Evolutionary conservation across 2,329 filamentous ascomycete species (phyloP), one percentile per base, ranked within the genome.

Genomic region (Daldinia sp.): DNA sequence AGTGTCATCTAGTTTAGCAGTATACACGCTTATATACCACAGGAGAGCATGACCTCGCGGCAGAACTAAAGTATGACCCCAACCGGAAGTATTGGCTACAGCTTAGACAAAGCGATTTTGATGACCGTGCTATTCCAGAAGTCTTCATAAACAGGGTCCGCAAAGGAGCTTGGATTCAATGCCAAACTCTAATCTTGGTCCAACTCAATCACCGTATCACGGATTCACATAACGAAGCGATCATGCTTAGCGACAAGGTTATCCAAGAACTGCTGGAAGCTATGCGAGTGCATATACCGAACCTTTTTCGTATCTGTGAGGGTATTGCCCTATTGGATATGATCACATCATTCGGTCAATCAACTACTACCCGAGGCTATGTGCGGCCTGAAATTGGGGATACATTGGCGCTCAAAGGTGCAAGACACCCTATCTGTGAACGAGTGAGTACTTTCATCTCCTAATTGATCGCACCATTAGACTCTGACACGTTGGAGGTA

Each of bases 311-410:
- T 62, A 88, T 97, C 44, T 96, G 93, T 72, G 94, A 98, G 78
- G 90, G 92, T 12, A 88, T 98, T 70, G 93, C 92, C 1, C 87
- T 97, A 75, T 83, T 98, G 1, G 96, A 99, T 78, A 95, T 97
- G 91, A 84, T 97, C 30, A 82, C 89, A 1, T 87, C 91, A 0
- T 97, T 97, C 78, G 90, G 88, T 0, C 90, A 97, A 23, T 79
- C 94, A 1, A 89, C 90, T 12, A 93, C 90, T 0, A 87, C 86
- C 0, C 78, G 80, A 57, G 82, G 85, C 54, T 89, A 88, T 66
- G 86, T 89, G 6, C 86, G 90, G 13, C 93, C 94, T 0, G 87
- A 91, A 53, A 81, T 95, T 28, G 88, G 87, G 1, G 85, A 89
- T 4, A 90, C 89, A 0, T 80, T 97, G 28, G 92, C 91, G 0